Evolutionary conservation across 2,329 filamentous ascomycete genomes (phyloP).

Genomic region (Aspergillus carbonarius): DNA sequence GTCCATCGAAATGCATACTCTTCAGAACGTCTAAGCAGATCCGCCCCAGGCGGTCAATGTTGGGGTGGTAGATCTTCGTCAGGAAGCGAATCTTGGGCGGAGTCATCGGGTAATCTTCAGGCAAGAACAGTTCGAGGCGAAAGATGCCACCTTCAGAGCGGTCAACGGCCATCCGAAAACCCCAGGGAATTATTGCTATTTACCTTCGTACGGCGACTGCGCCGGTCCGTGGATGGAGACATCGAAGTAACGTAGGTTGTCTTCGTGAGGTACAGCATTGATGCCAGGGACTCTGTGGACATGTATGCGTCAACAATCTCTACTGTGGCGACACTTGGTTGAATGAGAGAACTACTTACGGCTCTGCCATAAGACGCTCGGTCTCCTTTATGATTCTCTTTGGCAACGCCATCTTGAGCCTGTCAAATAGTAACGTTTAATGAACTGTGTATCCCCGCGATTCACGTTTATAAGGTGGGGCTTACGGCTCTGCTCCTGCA

Average conservation of each 20-base stretch:
- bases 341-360: conserved; percentile 58
- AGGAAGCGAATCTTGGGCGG: conserved; percentile 97
- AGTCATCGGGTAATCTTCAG: conserved; percentile 99
- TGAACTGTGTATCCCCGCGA: conserved; percentile 20
- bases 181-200: background rate
- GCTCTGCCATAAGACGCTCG: conserved; percentile 92
- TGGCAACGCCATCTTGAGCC: conserved; percentile 65
- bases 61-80: conserved; percentile 98
- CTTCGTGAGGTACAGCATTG: conserved; percentile 90
- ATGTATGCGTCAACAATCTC: conserved; percentile 9
- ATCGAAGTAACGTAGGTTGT: conserved; percentile 97
- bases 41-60: conserved; percentile 94
- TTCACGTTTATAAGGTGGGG: conserved; percentile 10
- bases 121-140: conserved; percentile 94
- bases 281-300: conserved; percentile 81
- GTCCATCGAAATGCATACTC: conserved; percentile 59
- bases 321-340: background rate
- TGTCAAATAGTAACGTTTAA: conserved; percentile 15
- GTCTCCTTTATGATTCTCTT: conserved; percentile 99
- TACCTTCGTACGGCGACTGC: conserved; percentile 93
- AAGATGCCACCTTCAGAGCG: conserved; percentile 70
- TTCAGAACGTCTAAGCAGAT: conserved; percentile 98
- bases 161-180: conserved; percentile 2
- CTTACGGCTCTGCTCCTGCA: background rate
- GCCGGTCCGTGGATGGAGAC: conserved; percentile 92